phyloP scores from a whole-genome alignment of 164 flowering plant species.

The grape (Vitis vinifera) region ASM3070453v1 NC_081810.1:208501-209000 shows the following conservation, averaged over 20 bases:
- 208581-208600: too few species aligned
- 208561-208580: too few species aligned
- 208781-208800: neutral
- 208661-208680: too few species aligned
- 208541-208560: too few species aligned
- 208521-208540: too few species aligned
- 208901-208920: neutral
- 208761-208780: too few species aligned
- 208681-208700: too few species aligned
- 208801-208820: neutral
- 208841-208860: slow-evolving; percentile 1
- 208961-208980: slow-evolving; percentile 97
- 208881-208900: neutral
- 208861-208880: neutral
- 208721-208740: neutral
- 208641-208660: too few species aligned
- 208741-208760: neutral
- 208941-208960: slow-evolving; percentile 91
- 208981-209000: slow-evolving; percentile 85
- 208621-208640: too few species aligned
- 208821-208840: neutral
- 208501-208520: too few species aligned
- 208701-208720: too few species aligned
- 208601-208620: too few species aligned
- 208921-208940: slow-evolving; percentile 73